A percentile compares a stretch with the other conserved stretches of the same genome.
phyloP scores from a whole-genome alignment of 2,329 filamentous ascomycete species.

The Curvularia spicifera region DNA sequence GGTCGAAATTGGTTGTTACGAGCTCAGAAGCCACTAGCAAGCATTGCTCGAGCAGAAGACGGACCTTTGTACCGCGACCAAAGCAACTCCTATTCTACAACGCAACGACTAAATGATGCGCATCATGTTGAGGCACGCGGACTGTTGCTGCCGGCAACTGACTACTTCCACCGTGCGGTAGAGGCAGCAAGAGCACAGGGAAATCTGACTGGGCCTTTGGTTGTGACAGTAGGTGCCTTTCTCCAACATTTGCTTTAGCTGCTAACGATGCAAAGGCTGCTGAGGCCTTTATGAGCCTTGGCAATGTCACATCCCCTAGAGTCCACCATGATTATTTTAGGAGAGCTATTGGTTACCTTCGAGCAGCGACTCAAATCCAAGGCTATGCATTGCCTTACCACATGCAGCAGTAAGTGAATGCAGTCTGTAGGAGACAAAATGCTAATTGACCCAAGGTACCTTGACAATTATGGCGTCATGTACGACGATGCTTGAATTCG shows the following conservation, averaged over 20 bases:
- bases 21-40: slow-evolving; percentile 58
- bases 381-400: slow-evolving; percentile 54
- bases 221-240: slow-evolving; percentile 49
- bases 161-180: slow-evolving; percentile 59
- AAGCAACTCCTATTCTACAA: slow-evolving; percentile 38
- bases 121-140: slow-evolving; percentile 62
- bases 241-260: slow-evolving; percentile 14
- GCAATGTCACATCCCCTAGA: slow-evolving; percentile 57
- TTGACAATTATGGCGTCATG: slow-evolving; percentile 53
- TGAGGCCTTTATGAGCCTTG: slow-evolving; percentile 60
- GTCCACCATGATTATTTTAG: slow-evolving; percentile 55
- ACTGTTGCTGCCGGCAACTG: slow-evolving; percentile 58
- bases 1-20: slow-evolving; percentile 60
- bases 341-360: slow-evolving; percentile 56
- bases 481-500: slow-evolving; percentile 14
- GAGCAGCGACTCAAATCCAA: slow-evolving; percentile 51
- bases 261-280: slow-evolving; percentile 45
- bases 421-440: not conserved
- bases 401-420: slow-evolving; percentile 53
- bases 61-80: slow-evolving; percentile 47
- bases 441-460: slow-evolving; percentile 44
- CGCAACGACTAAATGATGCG: slow-evolving; percentile 40
- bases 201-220: slow-evolving; percentile 51
- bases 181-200: slow-evolving; percentile 51
- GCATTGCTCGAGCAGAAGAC: slow-evolving; percentile 56